These are phyloP conservation scores for Saccharomycopsis sp. DNA, from an alignment of 805 yeast species.

Conservation along the genomic window DNA sequence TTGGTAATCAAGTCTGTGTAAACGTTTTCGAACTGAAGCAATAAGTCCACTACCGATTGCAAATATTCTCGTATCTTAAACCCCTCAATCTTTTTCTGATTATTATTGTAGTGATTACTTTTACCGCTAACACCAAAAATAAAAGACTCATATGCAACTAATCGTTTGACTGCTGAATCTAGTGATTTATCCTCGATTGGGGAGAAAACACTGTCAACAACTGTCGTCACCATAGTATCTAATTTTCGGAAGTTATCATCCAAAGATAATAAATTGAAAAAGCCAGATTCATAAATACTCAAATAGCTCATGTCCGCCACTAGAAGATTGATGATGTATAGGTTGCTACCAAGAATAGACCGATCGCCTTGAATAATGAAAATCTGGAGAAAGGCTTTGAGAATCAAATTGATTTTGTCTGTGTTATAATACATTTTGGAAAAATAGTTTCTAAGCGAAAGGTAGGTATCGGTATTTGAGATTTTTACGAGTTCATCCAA, in stretches of 20 bases:
- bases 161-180: background rate
- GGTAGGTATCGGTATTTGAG: background rate
- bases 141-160: background rate
- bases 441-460: background rate
- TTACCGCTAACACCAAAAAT: background rate
- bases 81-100: background rate
- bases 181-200: background rate
- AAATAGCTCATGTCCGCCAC: constrained; percentile 39
- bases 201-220: background rate
- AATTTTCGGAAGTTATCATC: background rate
- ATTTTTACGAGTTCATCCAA: background rate
- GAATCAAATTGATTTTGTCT: constrained; percentile 34
- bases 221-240: background rate
- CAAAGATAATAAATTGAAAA: constrained; percentile 24
- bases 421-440: constrained; percentile 1
- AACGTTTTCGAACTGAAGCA: constrained; percentile 24
- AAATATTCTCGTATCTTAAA: background rate
- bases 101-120: background rate
- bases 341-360: constrained; percentile 45
- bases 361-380: constrained; percentile 58
- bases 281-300: constrained; percentile 32
- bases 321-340: constrained; percentile 27
- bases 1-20: constrained; percentile 38
- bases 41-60: background rate
- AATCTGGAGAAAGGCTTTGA: constrained; percentile 57